Evolutionary conservation across 2,329 filamentous ascomycete species (phyloP).

Genomic region (Metarhizium humberi): DNA sequence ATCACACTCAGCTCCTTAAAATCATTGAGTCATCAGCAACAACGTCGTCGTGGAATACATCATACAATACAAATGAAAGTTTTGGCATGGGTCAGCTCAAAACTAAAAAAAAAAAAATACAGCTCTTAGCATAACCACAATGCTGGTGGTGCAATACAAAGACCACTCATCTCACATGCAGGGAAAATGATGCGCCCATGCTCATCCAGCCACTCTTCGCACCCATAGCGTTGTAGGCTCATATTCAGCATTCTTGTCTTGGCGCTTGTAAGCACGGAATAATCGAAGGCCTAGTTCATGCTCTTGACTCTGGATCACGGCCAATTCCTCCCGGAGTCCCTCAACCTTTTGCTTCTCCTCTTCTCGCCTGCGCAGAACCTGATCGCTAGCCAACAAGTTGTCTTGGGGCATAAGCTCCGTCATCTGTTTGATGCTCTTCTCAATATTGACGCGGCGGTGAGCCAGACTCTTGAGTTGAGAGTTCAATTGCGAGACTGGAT

Average conservation of each 20-base stretch:
- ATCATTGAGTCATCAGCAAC: not conserved
- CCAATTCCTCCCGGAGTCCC: constrained; percentile 54
- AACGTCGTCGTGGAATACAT: not conserved
- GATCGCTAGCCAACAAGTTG: constrained; percentile 55
- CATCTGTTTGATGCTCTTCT: constrained; percentile 65
- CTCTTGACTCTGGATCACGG: constrained; percentile 66
- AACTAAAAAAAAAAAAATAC: not conserved
- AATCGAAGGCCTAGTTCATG: constrained; percentile 71
- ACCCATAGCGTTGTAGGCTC: constrained; percentile 70
- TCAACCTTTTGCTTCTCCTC: constrained; percentile 57
- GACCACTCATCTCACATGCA: not conserved
- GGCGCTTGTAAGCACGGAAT: constrained; percentile 64
- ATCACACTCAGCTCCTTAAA: not conserved
- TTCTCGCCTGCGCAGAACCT: constrained; percentile 49
- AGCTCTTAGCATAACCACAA: not conserved
- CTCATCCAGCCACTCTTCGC: constrained; percentile 59
- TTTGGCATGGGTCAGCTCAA: not conserved
- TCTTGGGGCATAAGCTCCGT: constrained; percentile 68
- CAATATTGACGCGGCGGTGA: constrained; percentile 62
- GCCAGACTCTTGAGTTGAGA: constrained; percentile 55
- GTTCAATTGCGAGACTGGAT: constrained; percentile 58
- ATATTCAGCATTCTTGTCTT: constrained; percentile 55
- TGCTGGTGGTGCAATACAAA: not conserved
- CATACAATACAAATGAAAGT: not conserved
- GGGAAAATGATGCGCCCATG: not conserved